Conservation (phyloP, 2,329 filamentous ascomycete genomes). For the Sporothrix euskadiensis region DNA sequence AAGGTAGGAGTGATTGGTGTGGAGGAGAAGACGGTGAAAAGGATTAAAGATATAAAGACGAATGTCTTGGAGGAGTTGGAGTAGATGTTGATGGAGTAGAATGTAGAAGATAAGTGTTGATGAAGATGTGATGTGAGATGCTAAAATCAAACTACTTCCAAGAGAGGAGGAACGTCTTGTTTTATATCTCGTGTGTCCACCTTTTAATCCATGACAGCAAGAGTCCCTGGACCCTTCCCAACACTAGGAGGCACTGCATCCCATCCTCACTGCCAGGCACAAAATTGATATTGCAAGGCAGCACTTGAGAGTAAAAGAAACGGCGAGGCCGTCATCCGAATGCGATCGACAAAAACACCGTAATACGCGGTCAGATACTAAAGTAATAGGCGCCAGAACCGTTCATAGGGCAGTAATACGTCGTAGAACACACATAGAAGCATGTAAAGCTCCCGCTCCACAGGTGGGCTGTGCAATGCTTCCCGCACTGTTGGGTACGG, state of each 20-base stretch:
- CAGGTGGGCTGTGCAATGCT: not conserved
- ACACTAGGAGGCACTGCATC: not conserved
- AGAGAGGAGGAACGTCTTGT: not conserved
- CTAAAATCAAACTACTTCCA: not conserved
- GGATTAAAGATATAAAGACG: not conserved
- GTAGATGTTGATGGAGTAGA: not conserved
- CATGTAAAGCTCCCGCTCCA: not conserved
- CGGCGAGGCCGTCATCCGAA: conserved; percentile 12
- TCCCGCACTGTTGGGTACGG: not conserved
- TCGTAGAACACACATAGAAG: not conserved
- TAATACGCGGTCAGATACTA: not conserved
- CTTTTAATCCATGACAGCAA: not conserved
- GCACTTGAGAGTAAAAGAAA: not conserved
- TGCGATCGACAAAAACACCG: not conserved
- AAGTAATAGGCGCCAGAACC: not conserved
- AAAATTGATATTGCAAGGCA: not conserved
- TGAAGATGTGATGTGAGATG: not conserved
- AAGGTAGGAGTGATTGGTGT: not conserved
- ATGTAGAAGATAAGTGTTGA: not conserved
- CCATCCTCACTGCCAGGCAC: not conserved
- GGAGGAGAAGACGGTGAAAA: not conserved
- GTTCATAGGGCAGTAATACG: not conserved
- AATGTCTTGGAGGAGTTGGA: not conserved
- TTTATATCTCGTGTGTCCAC: not conserved
- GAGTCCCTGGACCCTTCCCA: not conserved